Conservation (phyloP, 108 stramenopile species). For the Skeletonema costatum region DNA sequence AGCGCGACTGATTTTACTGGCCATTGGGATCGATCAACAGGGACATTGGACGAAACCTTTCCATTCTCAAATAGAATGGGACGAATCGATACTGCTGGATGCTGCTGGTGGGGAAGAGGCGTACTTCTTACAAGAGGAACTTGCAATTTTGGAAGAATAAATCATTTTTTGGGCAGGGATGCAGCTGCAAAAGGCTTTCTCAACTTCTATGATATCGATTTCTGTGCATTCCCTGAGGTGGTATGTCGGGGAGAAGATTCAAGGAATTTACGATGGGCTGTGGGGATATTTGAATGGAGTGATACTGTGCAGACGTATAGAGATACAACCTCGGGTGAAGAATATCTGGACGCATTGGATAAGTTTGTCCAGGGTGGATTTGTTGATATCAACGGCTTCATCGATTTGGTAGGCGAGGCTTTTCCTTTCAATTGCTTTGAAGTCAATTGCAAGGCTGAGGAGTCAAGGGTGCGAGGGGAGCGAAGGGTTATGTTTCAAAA, state of each 20-base stretch:
- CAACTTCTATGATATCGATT: constrained; percentile 27
- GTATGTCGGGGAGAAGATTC: constrained; percentile 33
- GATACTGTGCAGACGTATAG: constrained; percentile 30
- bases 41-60: not conserved
- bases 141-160: constrained; percentile 49
- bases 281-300: constrained; percentile 46
- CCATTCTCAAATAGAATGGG: constrained; percentile 35
- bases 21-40: constrained; percentile 20
- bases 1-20: constrained; percentile 27
- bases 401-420: constrained; percentile 25
- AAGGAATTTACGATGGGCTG: constrained; percentile 34
- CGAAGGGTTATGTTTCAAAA: constrained; percentile 19
- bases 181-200: constrained; percentile 17
- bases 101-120: constrained; percentile 52
- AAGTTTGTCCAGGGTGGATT: constrained; percentile 23
- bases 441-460: not conserved
- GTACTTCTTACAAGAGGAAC: constrained; percentile 40
- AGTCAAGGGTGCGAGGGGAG: constrained; percentile 7
- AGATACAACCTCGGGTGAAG: constrained; percentile 2
- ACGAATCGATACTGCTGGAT: constrained; percentile 39
- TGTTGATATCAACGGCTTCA: constrained; percentile 16
- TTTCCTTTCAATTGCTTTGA: constrained; percentile 20
- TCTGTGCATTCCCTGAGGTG: constrained; percentile 38
- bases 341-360: constrained; percentile 24
- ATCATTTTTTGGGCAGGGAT: constrained; percentile 24